These are phyloP conservation scores for Heliocybe sulcata DNA, from an alignment of 1,284 basidiomycete genomes.

Conservation along the genomic window DNA sequence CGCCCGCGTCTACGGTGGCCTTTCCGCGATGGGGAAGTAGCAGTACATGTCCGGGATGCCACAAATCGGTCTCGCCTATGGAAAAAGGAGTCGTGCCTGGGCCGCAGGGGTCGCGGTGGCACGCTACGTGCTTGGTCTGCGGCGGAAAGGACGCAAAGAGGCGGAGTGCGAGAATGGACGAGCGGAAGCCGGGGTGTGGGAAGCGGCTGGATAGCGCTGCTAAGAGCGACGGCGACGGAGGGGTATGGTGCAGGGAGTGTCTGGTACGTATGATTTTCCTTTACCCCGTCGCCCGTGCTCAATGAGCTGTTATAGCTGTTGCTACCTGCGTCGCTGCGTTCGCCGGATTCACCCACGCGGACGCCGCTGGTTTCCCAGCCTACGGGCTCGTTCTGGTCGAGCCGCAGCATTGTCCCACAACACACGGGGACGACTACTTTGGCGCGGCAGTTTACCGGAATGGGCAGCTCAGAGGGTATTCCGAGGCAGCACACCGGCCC, in stretches of 20 bases:
- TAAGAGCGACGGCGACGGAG: conserved; percentile 61
- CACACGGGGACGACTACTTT: conserved; percentile 65
- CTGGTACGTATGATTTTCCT: conserved; percentile 38
- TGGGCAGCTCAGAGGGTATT: conserved; percentile 40
- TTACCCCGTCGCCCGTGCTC: conserved; percentile 3
- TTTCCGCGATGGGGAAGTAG: conserved; percentile 64
- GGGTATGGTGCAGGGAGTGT: conserved; percentile 79
- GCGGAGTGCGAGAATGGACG: not conserved
- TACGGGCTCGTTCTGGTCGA: conserved; percentile 28
- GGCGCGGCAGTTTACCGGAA: conserved; percentile 67
- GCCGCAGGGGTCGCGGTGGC: conserved; percentile 74
- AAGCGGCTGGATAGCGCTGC: conserved; percentile 78
- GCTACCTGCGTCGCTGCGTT: conserved; percentile 39
- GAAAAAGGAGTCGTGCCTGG: conserved; percentile 77
- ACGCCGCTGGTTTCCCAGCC: conserved; percentile 36
- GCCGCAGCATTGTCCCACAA: conserved; percentile 35
- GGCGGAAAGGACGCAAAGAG: conserved; percentile 52
- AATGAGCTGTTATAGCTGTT: conserved; percentile 37
- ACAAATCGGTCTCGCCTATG: conserved; percentile 67
- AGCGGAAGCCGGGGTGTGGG: conserved; percentile 58
- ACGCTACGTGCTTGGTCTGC: conserved; percentile 67
- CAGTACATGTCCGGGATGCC: conserved; percentile 63
- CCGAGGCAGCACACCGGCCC: conserved; percentile 58
- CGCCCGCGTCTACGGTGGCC: conserved; percentile 21
- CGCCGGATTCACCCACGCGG: conserved; percentile 41